phyloP scores from a whole-genome alignment of 2,329 filamentous ascomycete species.

The Pseudocercospora cruenta region DNA sequence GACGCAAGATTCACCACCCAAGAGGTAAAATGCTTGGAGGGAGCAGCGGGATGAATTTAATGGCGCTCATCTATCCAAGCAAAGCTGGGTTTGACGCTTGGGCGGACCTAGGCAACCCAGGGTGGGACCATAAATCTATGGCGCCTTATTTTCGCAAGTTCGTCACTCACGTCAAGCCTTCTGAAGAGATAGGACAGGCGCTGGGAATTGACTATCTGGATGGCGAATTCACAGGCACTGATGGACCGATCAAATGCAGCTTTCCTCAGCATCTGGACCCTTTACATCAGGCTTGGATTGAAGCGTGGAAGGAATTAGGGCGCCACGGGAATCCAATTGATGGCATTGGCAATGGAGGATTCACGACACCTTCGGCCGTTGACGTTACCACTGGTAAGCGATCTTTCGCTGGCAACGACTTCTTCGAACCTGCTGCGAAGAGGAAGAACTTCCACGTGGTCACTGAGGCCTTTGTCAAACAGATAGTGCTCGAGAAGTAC shows the following conservation, averaged over 20 bases:
- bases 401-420: conserved; percentile 30
- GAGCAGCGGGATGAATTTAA: conserved; percentile 43
- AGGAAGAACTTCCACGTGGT: conserved; percentile 37
- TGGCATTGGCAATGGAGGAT: conserved; percentile 17
- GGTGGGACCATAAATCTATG: conserved; percentile 41
- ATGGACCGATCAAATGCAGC: conserved; percentile 39
- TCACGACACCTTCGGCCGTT: conserved; percentile 15
- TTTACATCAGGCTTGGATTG: conserved; percentile 21
- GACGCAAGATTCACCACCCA: conserved; percentile 29
- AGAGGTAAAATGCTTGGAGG: conserved; percentile 46
- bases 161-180: conserved; percentile 3
- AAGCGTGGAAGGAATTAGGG: conserved; percentile 20
- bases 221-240: conserved; percentile 36
- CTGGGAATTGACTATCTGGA: conserved; percentile 22
- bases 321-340: conserved; percentile 6
- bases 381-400: conserved; percentile 19
- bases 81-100: conserved; percentile 39
- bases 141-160: conserved; percentile 14
- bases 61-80: conserved; percentile 33
- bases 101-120: conserved; percentile 31
- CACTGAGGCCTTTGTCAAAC: conserved; percentile 49
- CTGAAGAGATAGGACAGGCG: not conserved
- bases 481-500: conserved; percentile 45
- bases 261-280: conserved; percentile 32
- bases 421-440: conserved; percentile 29